Evolutionary conservation across 1,139 yeast species (phyloP), one percentile per base, ranked within the genome.

Genomic region (Starmera stellimalicola): DNA sequence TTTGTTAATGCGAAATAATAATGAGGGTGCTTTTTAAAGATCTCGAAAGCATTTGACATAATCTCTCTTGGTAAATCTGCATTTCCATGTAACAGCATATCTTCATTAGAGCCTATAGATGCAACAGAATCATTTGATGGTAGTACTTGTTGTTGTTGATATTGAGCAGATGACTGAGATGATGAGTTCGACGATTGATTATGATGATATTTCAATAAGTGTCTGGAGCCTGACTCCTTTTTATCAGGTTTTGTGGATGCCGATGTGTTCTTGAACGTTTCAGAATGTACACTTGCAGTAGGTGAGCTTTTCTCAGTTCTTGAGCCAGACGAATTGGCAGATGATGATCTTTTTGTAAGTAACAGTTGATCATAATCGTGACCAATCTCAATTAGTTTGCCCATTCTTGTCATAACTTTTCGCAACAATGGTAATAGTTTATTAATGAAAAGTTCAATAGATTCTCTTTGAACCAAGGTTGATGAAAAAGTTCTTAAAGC

Each of bases 11-110:
- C 31, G 41, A 51, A 39, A 39, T 42, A 48, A 32, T 48, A 31
- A 39, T 43, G 42, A 34, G 53, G 50, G 23, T 40, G 44, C 26
- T 43, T 48, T 25, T 40, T 44, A 38, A 50, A 52, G 12, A 52
- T 45, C 11, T 39, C 45, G 23, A 50, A 44, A 2, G 48, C 41
- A 31, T 43, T 43, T 10, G 39, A 37, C 23, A 51, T 33, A 10
- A 50, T 44, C 14, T 48, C 54, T 32, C 56, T 43, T 2, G 56
- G 45, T 8, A 44, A 30, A 12, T 39, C 32, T 14, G 47, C 37
- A 9, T 27, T 17, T 26, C 30, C 14, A 6, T 12, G 20, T 5
- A 14, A 17, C 9, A 17, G 16, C 6, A 26, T 7, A 26, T 14
- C 17, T 4, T 27, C 18, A 2, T 30, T 18, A 16, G 23, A 26